These are phyloP conservation scores for Cyclaneusma minus DNA, from an alignment of 2,329 filamentous ascomycete genomes.

Conservation along the genomic window DNA sequence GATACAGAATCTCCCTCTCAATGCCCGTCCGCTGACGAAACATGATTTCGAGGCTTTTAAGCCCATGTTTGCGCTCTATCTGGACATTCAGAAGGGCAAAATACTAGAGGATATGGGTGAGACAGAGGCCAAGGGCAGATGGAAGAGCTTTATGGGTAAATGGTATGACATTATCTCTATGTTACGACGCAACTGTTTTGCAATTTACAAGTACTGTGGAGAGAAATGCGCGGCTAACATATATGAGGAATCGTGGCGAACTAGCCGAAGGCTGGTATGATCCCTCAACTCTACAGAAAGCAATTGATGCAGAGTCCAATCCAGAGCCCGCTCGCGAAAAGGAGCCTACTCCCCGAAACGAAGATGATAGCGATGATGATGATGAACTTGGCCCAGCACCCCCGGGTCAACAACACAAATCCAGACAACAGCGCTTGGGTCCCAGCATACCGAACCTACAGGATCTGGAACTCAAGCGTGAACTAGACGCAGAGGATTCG, in stretches of 20 bases:
- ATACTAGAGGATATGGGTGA: constrained; percentile 54
- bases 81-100: constrained; percentile 74
- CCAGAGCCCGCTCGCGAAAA: background rate
- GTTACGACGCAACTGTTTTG: background rate
- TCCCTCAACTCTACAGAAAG: constrained; percentile 36
- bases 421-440: constrained; percentile 22
- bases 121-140: constrained; percentile 65
- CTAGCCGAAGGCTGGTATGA: constrained; percentile 91
- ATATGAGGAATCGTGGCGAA: constrained; percentile 62
- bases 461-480: constrained; percentile 53
- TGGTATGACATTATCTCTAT: constrained; percentile 42
- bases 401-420: constrained; percentile 18
- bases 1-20: constrained; percentile 41
- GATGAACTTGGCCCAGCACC: constrained; percentile 31
- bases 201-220: background rate
- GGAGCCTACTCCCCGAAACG: background rate
- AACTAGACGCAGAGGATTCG: constrained; percentile 30
- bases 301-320: constrained; percentile 7
- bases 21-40: constrained; percentile 50
- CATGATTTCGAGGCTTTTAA: constrained; percentile 50
- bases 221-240: constrained; percentile 26
- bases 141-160: constrained; percentile 84
- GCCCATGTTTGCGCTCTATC: constrained; percentile 66
- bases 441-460: constrained; percentile 54
- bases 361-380: constrained; percentile 10